phyloP scores from a whole-genome alignment of 2,329 filamentous ascomycete genomes.

The Penicillium carneum region DNA sequence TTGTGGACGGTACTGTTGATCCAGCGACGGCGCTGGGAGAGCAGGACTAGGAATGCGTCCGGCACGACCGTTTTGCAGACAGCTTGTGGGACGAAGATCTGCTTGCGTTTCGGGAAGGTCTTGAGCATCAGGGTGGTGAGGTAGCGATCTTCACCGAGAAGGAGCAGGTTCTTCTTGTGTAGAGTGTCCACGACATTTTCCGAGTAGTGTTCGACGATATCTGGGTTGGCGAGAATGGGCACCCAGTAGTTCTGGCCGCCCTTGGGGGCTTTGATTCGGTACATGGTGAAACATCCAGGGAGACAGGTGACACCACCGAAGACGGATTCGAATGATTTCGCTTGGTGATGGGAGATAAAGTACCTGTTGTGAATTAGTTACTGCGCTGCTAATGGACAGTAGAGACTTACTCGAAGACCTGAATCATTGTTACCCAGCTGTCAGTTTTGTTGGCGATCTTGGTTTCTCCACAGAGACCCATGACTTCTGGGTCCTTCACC shows the following conservation, averaged over 20 bases:
- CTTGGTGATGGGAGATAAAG: slow-evolving; percentile 96
- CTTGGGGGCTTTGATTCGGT: slow-evolving; percentile 98
- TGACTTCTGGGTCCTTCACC: slow-evolving; percentile 98
- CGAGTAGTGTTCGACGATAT: slow-evolving; percentile 98
- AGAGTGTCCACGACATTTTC: slow-evolving; percentile 98
- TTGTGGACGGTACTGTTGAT: slow-evolving; percentile 99
- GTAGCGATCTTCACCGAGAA: slow-evolving; percentile 93
- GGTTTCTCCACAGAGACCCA: slow-evolving; percentile 97
- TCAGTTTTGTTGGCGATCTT: slow-evolving; percentile 98
- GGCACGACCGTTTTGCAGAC: slow-evolving; percentile 99
- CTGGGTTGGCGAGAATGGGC: slow-evolving; percentile 95
- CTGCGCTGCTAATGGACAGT: neutral
- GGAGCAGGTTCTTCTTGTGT: slow-evolving; percentile 93
- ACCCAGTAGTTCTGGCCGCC: slow-evolving; percentile 99
- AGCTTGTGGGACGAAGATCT: slow-evolving; percentile 96
- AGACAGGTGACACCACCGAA: slow-evolving; percentile 99
- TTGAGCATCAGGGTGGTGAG: slow-evolving; percentile 96
- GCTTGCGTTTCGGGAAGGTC: slow-evolving; percentile 98
- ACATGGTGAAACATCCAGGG: slow-evolving; percentile 99
- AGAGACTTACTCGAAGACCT: slow-evolving; percentile 81
- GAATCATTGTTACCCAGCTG: slow-evolving; percentile 95
- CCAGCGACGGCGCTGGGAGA: slow-evolving; percentile 95
- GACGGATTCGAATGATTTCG: slow-evolving; percentile 96
- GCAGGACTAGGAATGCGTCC: slow-evolving; percentile 85
- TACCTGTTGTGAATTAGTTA: slow-evolving; percentile 60